Evolutionary conservation across 176 grass and related monocot genomes (phyloP).

Genomic region (Bonia amplexicaulis): DNA sequence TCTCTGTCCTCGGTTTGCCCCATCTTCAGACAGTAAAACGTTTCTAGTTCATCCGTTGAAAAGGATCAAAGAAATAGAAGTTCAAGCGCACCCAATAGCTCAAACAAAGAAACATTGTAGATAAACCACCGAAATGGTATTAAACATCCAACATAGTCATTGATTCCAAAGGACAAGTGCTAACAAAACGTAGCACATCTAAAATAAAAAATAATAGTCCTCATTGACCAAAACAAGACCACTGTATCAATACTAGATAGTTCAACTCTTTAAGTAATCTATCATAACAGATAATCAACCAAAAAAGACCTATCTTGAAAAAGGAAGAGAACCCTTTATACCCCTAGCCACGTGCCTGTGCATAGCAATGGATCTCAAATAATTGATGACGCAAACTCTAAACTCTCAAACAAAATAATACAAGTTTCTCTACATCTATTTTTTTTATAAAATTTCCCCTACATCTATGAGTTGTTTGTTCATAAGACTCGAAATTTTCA

Average conservation of each 20-base stretch:
- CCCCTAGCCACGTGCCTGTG: too few relatives aligned
- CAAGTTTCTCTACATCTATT: too few relatives aligned
- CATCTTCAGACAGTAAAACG: not conserved
- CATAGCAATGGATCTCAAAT: too few relatives aligned
- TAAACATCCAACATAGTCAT: slow-evolving; percentile 5
- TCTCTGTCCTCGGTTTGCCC: too few relatives aligned
- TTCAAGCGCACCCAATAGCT: not conserved
- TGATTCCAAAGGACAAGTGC: not conserved
- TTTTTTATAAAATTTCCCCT: too few relatives aligned
- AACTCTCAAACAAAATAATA: too few relatives aligned
- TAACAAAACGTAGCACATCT: slow-evolving; percentile 9
- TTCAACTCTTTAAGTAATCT: slow-evolving; percentile 8
- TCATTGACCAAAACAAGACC: slow-evolving; percentile 16
- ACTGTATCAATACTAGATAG: not conserved
- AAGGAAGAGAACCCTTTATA: too few relatives aligned
- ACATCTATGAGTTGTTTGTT: too few relatives aligned
- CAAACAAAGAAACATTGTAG: not conserved
- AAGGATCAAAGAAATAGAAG: not conserved
- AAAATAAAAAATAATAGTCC: slow-evolving; percentile 7
- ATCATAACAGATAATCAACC: not conserved
- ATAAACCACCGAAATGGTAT: not conserved
- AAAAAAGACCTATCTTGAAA: too few relatives aligned
- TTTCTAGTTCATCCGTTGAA: not conserved
- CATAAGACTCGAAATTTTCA: too few relatives aligned
- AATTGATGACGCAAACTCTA: too few relatives aligned